Conservation (phyloP, 176 grass and related monocot genomes). For the Oryza officinalis region DNA sequence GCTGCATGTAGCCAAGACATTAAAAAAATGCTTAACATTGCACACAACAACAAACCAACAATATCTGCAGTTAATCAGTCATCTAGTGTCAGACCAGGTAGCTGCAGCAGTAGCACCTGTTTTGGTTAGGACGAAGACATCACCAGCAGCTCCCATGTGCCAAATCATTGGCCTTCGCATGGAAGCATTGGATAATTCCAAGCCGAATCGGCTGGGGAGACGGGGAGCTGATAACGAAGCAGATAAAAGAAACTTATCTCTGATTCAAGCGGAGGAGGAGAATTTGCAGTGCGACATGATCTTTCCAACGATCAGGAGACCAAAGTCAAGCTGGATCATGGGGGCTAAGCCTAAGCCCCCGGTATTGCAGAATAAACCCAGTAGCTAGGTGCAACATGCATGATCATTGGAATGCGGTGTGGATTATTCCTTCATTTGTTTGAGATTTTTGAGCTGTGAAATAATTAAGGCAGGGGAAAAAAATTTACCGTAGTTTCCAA, state of each 20-base stretch:
- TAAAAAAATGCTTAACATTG: neutral
- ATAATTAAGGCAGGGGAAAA: neutral
- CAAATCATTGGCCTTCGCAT: constrained; percentile 38
- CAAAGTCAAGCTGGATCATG: constrained; percentile 19
- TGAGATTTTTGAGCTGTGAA: neutral
- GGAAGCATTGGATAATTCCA: constrained; percentile 29
- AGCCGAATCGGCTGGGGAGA: constrained; percentile 27
- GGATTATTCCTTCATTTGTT: neutral
- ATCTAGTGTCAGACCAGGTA: constrained; percentile 19
- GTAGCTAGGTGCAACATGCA: constrained; percentile 2
- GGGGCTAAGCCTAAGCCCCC: constrained; percentile 14
- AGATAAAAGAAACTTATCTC: constrained; percentile 28
- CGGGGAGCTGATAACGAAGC: neutral
- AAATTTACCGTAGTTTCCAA: neutral
- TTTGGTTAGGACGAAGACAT: neutral
- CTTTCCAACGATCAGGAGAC: constrained; percentile 20
- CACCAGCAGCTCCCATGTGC: constrained; percentile 46
- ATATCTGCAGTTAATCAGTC: neutral
- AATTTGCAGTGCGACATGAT: constrained; percentile 19
- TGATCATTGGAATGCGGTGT: constrained; percentile 15
- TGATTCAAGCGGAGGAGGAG: neutral
- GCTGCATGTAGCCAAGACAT: constrained; percentile 1
- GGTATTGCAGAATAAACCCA: constrained; percentile 2
- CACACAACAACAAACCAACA: neutral
- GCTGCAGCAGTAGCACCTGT: constrained; percentile 13